Evolutionary conservation across 768 basidiomycete species (phyloP), one percentile per base, ranked within the genome.

Genomic region (Auriscalpium vulgare): DNA sequence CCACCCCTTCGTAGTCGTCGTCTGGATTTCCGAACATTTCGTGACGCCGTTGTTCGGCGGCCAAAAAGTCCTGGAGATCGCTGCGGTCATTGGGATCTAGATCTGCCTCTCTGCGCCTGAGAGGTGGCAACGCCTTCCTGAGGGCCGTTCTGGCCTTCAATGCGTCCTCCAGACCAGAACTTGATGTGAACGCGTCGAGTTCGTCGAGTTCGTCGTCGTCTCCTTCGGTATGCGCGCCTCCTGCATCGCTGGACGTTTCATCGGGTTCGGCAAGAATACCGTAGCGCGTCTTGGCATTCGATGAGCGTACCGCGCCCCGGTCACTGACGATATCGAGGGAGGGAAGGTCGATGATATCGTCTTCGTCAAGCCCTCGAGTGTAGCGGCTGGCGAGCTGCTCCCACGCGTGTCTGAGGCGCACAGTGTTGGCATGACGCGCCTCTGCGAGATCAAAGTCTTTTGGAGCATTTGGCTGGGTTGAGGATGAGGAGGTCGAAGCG

Each of bases 281-380:
- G 62, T 88, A 77, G 10, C 74, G 67, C 60, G 74, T 75, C 37
- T 69, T 73, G 50, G 68, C 68, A 21, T 69, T 64, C 14, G 74
- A 68, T 14, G 64, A 62, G 47, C 80, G 78, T 44, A 87, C 70
- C 4, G 87, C 77, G 2, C 89, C 89, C 56, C 86, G 79, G 67
- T 91, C 86, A 62, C 80, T 82, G 56, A 88, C 72, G 44, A 91
- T 74, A 58, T 78, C 67, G 10, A 76, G 78, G 10, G 80, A 82
- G 54, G 74, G 71, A 3, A 92, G 71, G 63, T 91, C 85, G 36
- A 91, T 74, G 47, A 91, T 84, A 66, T 92, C 89, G 67, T 91
- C 89, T 64, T 91, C 84, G 61, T 88, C 86, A 40, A 88, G 70
- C 46, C 77, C 75, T 51, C 80, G 76, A 37, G 78, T 75, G 65